Percentiles rank a stretch among this genome's conserved stretches.
These are phyloP conservation scores for Thermomyces lanuginosus DNA, from an alignment of 2,329 filamentous ascomycete species.

Conservation along the genomic window DNA sequence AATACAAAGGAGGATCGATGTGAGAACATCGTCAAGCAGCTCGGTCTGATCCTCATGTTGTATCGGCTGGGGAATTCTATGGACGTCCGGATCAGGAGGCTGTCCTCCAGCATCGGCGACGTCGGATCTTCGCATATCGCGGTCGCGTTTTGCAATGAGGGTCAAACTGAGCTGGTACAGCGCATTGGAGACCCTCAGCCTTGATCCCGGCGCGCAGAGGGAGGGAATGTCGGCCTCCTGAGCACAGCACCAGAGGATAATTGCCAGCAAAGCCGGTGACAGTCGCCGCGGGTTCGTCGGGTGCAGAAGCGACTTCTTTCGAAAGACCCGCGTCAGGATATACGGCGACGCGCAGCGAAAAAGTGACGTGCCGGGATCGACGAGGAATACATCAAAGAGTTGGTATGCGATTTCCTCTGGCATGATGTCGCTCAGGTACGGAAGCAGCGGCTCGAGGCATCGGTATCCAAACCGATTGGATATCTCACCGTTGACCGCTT, in stretches of 20 bases:
- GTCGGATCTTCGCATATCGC: too few species aligned
- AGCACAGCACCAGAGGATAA: slow-evolving; percentile 34
- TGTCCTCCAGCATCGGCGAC: too few species aligned
- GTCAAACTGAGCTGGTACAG: neutral
- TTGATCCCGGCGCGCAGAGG: slow-evolving; percentile 27
- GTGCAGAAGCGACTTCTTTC: slow-evolving; percentile 29
- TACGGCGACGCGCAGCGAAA: slow-evolving; percentile 34
- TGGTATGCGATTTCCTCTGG: slow-evolving; percentile 28
- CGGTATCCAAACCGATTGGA: too few species aligned
- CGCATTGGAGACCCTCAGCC: slow-evolving; percentile 17
- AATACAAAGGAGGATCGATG: slow-evolving; percentile 30
- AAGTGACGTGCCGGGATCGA: slow-evolving; percentile 28
- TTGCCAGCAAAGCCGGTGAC: slow-evolving; percentile 30
- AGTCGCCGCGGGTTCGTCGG: slow-evolving; percentile 25
- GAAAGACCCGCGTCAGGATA: slow-evolving; percentile 32
- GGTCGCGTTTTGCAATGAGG: neutral
- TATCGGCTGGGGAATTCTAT: too few species aligned
- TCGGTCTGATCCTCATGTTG: slow-evolving; percentile 9
- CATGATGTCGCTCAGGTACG: slow-evolving; percentile 24
- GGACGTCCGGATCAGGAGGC: too few species aligned
- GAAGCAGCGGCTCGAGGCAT: slow-evolving; percentile 11
- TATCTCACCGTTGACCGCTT: too few species aligned
- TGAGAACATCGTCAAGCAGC: slow-evolving; percentile 28
- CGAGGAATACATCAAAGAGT: slow-evolving; percentile 34
- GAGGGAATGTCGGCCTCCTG: slow-evolving; percentile 33